Evolutionary conservation across 139 green algal species (phyloP).

Genomic region (Chlamydomonas asymmetrica): DNA sequence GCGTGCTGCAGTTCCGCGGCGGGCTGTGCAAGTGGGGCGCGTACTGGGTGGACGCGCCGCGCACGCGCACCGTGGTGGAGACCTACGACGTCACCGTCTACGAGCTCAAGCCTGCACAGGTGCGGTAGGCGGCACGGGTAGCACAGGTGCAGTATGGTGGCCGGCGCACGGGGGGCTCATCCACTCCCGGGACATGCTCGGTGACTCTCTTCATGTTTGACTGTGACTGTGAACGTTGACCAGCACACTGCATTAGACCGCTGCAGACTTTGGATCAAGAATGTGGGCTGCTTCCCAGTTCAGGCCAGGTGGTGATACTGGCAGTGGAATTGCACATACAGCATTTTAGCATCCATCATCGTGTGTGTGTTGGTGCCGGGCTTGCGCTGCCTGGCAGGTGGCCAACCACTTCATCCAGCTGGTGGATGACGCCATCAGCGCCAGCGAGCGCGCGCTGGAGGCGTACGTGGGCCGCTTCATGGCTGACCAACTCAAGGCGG

Average conservation of each 20-base stretch:
- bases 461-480: constrained; percentile 40
- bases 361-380: no score
- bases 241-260: background rate
- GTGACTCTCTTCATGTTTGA: background rate
- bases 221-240: background rate
- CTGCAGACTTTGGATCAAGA: background rate
- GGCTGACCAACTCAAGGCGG: constrained; percentile 34
- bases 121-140: no score
- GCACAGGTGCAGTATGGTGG: no score
- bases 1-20: constrained; percentile 1
- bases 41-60: constrained; percentile 56
- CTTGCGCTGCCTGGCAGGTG: no score
- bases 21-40: constrained; percentile 35
- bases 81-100: constrained; percentile 57
- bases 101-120: constrained; percentile 43
- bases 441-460: constrained; percentile 33
- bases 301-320: no score
- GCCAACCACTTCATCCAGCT: constrained; percentile 19
- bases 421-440: constrained; percentile 40
- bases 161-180: no score
- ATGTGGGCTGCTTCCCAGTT: background rate
- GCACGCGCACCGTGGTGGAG: constrained; percentile 53
- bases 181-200: constrained; percentile 33
- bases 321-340: no score
- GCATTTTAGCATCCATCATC: no score